Base-by-base conservation (phyloP, 2,329 filamentous ascomycete genomes). In the Aureobasidium namibiae region DNA sequence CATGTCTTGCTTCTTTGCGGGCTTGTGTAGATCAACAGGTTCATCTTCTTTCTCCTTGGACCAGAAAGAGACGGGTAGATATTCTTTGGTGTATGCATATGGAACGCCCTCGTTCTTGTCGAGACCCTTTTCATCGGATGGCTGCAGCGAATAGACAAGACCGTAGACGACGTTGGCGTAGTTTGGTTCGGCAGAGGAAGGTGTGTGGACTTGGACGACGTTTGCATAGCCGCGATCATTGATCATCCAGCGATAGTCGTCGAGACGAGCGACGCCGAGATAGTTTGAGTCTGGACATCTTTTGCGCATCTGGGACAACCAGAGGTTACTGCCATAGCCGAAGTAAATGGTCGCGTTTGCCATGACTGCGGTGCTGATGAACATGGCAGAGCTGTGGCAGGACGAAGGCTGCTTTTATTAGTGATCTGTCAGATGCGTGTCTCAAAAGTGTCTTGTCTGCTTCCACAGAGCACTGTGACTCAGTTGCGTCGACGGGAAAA, bases 141-240 rank as follows among this genome's bases (percentile, higher is more conserved):
- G 65, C 5, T 75, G 69, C 0, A 87, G 72, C 6, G 72, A 70
- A 67, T 86, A 87, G 18, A 85, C 70, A 1, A 85, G 68, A 4
- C 83, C 83, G 69, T 81, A 84, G 36, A 85, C 79, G 57, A 80
- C 77, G 29, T 73, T 65, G 3, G 63, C 63, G 18, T 64, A 69
- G 48, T 36, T 42, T 26, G 60, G 41, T 11, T 46, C 23, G 23
- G 44, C 42, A 21, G 44, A 52, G 2, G 33, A 14, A 33, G 33
- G 23, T 2, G 68, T 61, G n/a, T 65, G 29, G 10, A 67, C 44
- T 53, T 70, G 68, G 26, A 84, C 78, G n/a, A 89, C 74, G 67
- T 89, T 90, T 39, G 87, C 87, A 68, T 85, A 88, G 14, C 85
- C 85, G 1, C 85, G 78, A 46, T 75, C 70, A 67, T 84, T 86